These are phyloP conservation scores for Termitomyces titanicus DNA, from an alignment of 768 basidiomycete genomes.

Conservation along the genomic window DNA sequence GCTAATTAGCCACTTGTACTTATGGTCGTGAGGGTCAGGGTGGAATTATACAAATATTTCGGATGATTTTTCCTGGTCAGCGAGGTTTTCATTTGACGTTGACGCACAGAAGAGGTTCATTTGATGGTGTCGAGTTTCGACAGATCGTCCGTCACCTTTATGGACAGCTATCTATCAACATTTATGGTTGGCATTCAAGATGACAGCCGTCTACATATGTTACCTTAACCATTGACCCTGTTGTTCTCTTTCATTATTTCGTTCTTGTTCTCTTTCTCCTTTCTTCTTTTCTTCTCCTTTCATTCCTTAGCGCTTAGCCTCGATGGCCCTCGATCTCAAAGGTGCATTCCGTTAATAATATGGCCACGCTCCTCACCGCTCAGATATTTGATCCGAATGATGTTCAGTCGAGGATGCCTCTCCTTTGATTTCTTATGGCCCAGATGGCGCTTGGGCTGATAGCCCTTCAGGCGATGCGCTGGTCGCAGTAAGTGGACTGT, in stretches of 20 bases:
- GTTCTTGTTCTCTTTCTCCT: conserved; percentile 3
- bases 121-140: too few species aligned
- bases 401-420: conserved; percentile 54
- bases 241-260: not conserved
- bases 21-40: too few species aligned
- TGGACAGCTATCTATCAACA: too few species aligned
- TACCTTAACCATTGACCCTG: too few species aligned
- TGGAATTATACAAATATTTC: too few species aligned
- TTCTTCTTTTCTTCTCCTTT: conserved; percentile 19
- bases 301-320: conserved; percentile 30
- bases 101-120: too few species aligned
- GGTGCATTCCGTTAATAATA: conserved; percentile 23
- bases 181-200: too few species aligned
- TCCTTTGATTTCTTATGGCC: conserved; percentile 48
- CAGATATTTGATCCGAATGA: not conserved
- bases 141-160: too few species aligned
- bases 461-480: conserved; percentile 36
- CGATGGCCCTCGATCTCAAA: conserved; percentile 47
- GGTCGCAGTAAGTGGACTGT: conserved; percentile 27
- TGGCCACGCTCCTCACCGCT: not conserved
- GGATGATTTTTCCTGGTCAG: too few species aligned
- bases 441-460: conserved; percentile 48
- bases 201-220: too few species aligned
- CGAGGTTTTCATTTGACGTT: too few species aligned
- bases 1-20: too few species aligned